A percentile compares a stretch with the other conserved stretches of the same genome.
phyloP scores from a whole-genome alignment of 129 eudicot genomes.

The Artemisia argyi region DNA sequence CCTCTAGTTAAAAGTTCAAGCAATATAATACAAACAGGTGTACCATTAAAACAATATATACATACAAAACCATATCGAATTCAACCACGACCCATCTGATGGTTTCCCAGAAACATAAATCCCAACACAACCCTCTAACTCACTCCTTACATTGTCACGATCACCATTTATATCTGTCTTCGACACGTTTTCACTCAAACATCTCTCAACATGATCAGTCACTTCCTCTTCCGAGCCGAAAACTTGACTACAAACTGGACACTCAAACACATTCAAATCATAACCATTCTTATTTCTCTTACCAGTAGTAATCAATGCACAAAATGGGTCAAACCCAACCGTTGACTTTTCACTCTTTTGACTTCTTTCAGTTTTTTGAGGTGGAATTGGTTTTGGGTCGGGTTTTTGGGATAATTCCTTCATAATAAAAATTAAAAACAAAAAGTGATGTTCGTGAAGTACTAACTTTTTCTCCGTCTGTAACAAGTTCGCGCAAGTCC shows the following conservation, averaged over 20 bases:
- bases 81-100: slow-evolving; percentile 56
- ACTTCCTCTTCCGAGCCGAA: slow-evolving; percentile 79
- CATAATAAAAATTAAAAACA: too few relatives aligned
- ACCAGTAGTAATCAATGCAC: slow-evolving; percentile 71
- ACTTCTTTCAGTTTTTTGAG: slow-evolving; percentile 15
- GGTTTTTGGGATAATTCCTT: slow-evolving; percentile 19
- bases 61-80: too few relatives aligned
- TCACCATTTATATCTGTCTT: slow-evolving; percentile 4
- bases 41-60: too few relatives aligned
- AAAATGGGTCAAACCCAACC: slow-evolving; percentile 53
- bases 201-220: slow-evolving; percentile 64
- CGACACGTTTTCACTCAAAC: slow-evolving; percentile 39
- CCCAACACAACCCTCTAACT: slow-evolving; percentile 54
- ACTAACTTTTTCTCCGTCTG: too few relatives aligned
- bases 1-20: too few relatives aligned
- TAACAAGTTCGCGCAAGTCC: too few relatives aligned
- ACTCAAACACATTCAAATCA: slow-evolving; percentile 74
- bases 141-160: slow-evolving; percentile 14
- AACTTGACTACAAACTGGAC: slow-evolving; percentile 73
- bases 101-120: slow-evolving; percentile 74
- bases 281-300: slow-evolving; percentile 76
- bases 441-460: too few relatives aligned
- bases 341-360: slow-evolving; percentile 25
- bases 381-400: slow-evolving; percentile 31
- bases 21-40: too few relatives aligned